These are phyloP conservation scores for Litsea cubeba DNA, from an alignment of 164 flowering plant genomes.

Conservation along the genomic window DNA sequence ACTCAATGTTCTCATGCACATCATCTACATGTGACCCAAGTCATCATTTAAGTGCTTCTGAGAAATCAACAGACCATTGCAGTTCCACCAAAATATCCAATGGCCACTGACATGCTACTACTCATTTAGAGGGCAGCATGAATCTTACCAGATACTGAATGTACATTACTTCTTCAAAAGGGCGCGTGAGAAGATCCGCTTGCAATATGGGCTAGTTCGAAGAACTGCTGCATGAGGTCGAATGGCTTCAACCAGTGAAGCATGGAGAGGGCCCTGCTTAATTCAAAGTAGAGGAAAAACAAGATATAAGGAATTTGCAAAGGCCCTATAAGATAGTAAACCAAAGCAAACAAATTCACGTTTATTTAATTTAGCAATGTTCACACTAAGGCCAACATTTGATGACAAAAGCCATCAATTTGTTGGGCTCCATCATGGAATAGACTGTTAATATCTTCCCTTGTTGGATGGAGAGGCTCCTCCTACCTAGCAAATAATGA, in stretches of 20 bases:
- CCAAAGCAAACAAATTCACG: neutral
- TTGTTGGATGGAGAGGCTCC: neutral
- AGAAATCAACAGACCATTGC: conserved; percentile 5
- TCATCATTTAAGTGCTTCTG: neutral
- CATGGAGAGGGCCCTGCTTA: conserved; percentile 40
- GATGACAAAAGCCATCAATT: neutral
- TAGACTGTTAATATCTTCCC: no score
- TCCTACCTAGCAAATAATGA: neutral
- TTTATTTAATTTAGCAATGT: no score
- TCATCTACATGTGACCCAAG: conserved; percentile 10
- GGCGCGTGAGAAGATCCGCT: conserved; percentile 48
- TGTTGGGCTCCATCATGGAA: neutral
- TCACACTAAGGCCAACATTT: neutral
- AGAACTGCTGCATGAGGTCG: conserved; percentile 28
- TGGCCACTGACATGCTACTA: conserved; percentile 7
- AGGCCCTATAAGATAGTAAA: no score
- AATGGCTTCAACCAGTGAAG: conserved; percentile 39
- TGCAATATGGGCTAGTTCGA: conserved; percentile 52
- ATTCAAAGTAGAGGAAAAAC: neutral
- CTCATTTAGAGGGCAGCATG: conserved; percentile 25
- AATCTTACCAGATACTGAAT: conserved; percentile 7
- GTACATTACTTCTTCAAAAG: conserved; percentile 40
- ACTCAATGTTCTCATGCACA: conserved; percentile 12
- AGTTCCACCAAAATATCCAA: neutral
- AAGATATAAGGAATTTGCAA: neutral